Base-by-base conservation (phyloP, 2,329 filamentous ascomycete species). In the Huntiella bhutanensis region DNA sequence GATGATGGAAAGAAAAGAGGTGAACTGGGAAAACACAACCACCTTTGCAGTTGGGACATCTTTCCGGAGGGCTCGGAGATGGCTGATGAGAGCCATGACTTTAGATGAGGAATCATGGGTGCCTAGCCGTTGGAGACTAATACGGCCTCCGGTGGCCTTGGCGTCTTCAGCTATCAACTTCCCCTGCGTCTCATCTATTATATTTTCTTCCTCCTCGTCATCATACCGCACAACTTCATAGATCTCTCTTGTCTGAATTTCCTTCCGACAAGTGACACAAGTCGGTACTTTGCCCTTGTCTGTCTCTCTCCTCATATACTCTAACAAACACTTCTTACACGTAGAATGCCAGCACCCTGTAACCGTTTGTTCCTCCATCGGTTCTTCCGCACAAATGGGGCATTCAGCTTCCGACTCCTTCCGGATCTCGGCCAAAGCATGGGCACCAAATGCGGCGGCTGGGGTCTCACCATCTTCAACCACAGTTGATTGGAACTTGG, bases 291-390 rank as follows among this genome's bases (percentile, higher is more conserved):
- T 73, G 38, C 78, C 77, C 49, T 80, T 84, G 53, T 84, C 78
- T 4, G 71, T 80, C 59, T 94, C 82, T 56, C 94, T 86, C 52
- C 82, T 77, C 56, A 98, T 92, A 54, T 85, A 94, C 54, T 85
- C 78, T 2, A 92, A 65, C n/a, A 96, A 65, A 55, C 91, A 98
- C 51, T 83, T 80, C 62, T 91, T 94, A 65, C 91, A 98, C 1
- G 91, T 87, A 33, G 84, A 93, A 60, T 98, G 91, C 86, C 91
- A 98, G 62, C 91, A 98, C 0, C 85, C 84, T 0, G 91, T 96
- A 1, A 98, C 91, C 0, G 82, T 81, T 57, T 93, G 88, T 46
- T 95, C 82, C 36, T 84, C 74, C 86, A 96, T 96, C 3, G 87
- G 86, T 59, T 96, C 91, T 59, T 96, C 88, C 3, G 83, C 77